Percentiles rank a stretch among this genome's conserved stretches.
Conservation (phyloP, 352 stramenopile genomes). For the Pythium periplocum region DNA sequence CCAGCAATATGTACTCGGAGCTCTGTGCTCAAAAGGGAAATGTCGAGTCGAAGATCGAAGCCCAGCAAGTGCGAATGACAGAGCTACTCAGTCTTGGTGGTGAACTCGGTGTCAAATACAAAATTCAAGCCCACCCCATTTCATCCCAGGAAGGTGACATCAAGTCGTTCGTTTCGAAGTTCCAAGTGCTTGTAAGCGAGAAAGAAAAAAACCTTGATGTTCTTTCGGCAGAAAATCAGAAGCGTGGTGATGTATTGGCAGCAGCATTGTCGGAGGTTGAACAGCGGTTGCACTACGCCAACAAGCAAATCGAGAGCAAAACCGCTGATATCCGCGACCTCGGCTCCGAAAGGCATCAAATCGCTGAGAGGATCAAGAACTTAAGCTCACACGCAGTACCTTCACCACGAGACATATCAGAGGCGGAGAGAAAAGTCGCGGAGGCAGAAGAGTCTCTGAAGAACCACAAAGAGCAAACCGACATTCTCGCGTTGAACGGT, state of each 20-base stretch:
- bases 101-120: conserved; percentile 49
- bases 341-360: conserved; percentile 33
- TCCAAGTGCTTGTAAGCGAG: conserved; percentile 33
- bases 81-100: conserved; percentile 40
- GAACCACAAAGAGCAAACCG: conserved; percentile 37
- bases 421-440: conserved; percentile 38
- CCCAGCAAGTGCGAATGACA: conserved; percentile 27
- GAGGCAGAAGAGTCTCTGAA: conserved; percentile 42
- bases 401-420: conserved; percentile 40
- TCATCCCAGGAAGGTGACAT: conserved; percentile 51
- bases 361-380: conserved; percentile 33
- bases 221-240: conserved; percentile 32
- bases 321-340: conserved; percentile 30
- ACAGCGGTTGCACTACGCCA: conserved; percentile 41
- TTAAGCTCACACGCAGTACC: conserved; percentile 31
- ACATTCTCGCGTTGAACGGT: conserved; percentile 26
- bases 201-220: conserved; percentile 36
- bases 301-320: conserved; percentile 45
- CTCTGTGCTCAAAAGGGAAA: conserved; percentile 34
- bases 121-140: conserved; percentile 45
- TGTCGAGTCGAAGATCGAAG: conserved; percentile 49
- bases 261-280: conserved; percentile 42
- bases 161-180: conserved; percentile 40
- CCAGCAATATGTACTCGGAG: conserved; percentile 27
- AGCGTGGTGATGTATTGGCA: conserved; percentile 40